These are phyloP conservation scores for Nakazawaea wickerhamii DNA, from an alignment of 805 yeast genomes.

Conservation along the genomic window DNA sequence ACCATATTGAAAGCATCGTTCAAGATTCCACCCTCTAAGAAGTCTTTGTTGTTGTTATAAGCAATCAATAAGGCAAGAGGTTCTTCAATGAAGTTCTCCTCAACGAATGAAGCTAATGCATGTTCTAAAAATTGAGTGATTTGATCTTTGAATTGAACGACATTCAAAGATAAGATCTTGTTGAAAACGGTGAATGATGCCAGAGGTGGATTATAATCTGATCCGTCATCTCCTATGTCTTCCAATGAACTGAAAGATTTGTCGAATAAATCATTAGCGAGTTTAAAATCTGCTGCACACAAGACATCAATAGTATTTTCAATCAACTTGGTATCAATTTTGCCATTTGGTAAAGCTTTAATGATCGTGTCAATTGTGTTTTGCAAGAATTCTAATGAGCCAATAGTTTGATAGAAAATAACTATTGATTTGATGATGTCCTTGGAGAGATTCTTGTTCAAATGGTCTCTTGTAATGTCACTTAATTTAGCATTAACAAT, in stretches of 20 bases:
- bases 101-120: slow-evolving; percentile 27
- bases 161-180: slow-evolving; percentile 21
- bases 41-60: slow-evolving; percentile 24
- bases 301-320: slow-evolving; percentile 21
- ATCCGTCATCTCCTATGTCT: slow-evolving; percentile 17
- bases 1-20: slow-evolving; percentile 30
- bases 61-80: slow-evolving; percentile 28
- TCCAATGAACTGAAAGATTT: slow-evolving; percentile 23
- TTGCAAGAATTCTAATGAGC: background rate
- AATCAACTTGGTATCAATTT: slow-evolving; percentile 22
- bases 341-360: slow-evolving; percentile 15
- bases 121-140: slow-evolving; percentile 29
- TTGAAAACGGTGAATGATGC: slow-evolving; percentile 25
- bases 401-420: slow-evolving; percentile 18
- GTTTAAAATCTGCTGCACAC: slow-evolving; percentile 15
- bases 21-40: slow-evolving; percentile 17
- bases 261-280: slow-evolving; percentile 18
- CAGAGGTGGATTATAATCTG: slow-evolving; percentile 15
- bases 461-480: background rate
- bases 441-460: slow-evolving; percentile 1
- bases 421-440: slow-evolving; percentile 15
- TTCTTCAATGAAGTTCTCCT: slow-evolving; percentile 23
- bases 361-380: slow-evolving; percentile 3
- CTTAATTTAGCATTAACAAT: slow-evolving; percentile 9
- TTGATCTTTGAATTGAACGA: slow-evolving; percentile 18